Conservation (phyloP, 2,329 filamentous ascomycete species). For the Colletotrichum sidae region DNA sequence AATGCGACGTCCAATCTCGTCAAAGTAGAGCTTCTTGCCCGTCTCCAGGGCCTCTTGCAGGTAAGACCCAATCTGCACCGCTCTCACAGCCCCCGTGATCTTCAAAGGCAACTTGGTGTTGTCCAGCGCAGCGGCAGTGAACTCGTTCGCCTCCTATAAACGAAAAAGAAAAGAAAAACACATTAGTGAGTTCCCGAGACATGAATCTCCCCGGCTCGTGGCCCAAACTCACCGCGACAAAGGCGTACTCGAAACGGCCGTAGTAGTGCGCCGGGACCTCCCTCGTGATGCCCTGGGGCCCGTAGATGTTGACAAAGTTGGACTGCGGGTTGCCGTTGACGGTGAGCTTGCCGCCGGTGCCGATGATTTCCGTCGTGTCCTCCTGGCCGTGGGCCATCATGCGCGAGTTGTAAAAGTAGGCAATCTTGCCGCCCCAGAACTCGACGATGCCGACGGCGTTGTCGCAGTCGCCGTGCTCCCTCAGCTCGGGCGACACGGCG, state of each 20-base stretch:
- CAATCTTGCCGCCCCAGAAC: constrained; percentile 71
- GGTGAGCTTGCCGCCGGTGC: constrained; percentile 72
- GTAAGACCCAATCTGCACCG: constrained; percentile 70
- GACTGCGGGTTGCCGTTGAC: constrained; percentile 69
- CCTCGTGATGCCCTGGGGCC: constrained; percentile 63
- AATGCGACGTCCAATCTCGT: constrained; percentile 60
- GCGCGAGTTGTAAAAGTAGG: constrained; percentile 71
- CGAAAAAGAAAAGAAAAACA: too few relatives aligned
- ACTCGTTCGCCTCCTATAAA: constrained; percentile 68
- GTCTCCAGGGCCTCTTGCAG: constrained; percentile 68
- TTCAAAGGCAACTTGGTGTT: constrained; percentile 66
- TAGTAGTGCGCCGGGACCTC: constrained; percentile 73
- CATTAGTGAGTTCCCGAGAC: too few relatives aligned
- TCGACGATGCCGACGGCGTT: constrained; percentile 68
- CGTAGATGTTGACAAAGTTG: constrained; percentile 67
- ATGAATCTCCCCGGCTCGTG: fast-evolving
- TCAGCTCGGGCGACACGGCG: constrained; percentile 46
- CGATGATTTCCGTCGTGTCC: constrained; percentile 75
- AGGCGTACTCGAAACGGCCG: constrained; percentile 71
- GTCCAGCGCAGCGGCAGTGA: constrained; percentile 69
- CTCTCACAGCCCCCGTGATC: constrained; percentile 67
- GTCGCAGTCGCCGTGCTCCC: constrained; percentile 47
- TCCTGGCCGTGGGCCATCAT: constrained; percentile 78
- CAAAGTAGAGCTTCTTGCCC: constrained; percentile 69
- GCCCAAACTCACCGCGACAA: constrained; percentile 54